These are phyloP conservation scores for Chalaropsis thielavioides DNA, from an alignment of 2,329 filamentous ascomycete species.

Conservation along the genomic window DNA sequence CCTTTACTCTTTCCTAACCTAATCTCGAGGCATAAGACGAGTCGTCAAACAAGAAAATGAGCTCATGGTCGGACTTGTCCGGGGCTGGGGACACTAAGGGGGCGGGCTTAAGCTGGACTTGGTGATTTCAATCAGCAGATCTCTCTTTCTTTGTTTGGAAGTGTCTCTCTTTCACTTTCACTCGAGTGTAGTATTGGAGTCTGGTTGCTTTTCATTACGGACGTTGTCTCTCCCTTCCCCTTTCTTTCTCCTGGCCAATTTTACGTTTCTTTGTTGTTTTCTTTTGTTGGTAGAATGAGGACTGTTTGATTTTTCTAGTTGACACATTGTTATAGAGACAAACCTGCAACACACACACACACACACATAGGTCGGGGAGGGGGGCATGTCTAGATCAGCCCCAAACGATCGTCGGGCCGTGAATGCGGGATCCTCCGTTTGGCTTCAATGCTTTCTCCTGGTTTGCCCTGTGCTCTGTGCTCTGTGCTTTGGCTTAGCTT, in stretches of 20 bases:
- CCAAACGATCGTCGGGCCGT: not conserved
- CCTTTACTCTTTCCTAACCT: not conserved
- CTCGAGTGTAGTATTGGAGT: not conserved
- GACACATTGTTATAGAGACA: not conserved
- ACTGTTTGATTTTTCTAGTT: not conserved
- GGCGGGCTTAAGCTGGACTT: not conserved
- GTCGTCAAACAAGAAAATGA: not conserved
- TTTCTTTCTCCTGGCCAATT: not conserved
- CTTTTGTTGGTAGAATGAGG: not conserved
- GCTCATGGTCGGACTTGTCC: not conserved
- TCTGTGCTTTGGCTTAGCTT: not conserved
- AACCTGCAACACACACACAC: not conserved
- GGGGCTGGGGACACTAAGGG: not conserved
- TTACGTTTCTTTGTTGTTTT: not conserved
- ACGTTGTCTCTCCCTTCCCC: not conserved
- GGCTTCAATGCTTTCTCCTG: not conserved
- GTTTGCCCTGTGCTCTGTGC: not conserved
- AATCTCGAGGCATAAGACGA: not conserved
- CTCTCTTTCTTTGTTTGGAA: constrained; percentile 1
- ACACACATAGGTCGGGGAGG: not conserved
- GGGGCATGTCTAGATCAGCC: not conserved
- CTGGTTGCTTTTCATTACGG: not conserved
- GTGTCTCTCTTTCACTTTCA: not conserved
- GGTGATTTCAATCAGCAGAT: not conserved
- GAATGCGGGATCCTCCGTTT: not conserved